Evolutionary conservation across 2,329 filamentous ascomycete species (phyloP).

Genomic region (Torrubiella hemipterigena): DNA sequence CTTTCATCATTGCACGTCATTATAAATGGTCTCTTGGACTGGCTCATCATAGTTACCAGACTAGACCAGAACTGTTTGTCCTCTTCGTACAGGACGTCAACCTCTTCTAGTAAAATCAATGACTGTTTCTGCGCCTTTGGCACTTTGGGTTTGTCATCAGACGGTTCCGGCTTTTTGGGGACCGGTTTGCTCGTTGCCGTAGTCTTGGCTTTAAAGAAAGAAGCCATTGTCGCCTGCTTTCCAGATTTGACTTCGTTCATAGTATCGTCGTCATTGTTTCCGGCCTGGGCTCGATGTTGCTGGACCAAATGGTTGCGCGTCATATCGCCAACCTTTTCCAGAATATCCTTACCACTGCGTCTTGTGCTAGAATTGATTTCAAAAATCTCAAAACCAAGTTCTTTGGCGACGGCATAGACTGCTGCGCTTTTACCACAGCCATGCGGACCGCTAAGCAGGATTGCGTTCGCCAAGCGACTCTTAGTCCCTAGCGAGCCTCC

Average conservation of each 20-base stretch:
- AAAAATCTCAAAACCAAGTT: conserved; percentile 87
- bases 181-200: conserved; percentile 12
- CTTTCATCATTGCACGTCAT: conserved; percentile 90
- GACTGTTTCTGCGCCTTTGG: conserved; percentile 72
- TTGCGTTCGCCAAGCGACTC: conserved; percentile 51
- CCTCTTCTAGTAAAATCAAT: conserved; percentile 85
- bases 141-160: conserved; percentile 17
- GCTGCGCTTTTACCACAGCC: conserved; percentile 91
- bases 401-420: conserved; percentile 83
- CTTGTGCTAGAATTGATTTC: conserved; percentile 82
- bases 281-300: conserved; percentile 26
- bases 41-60: conserved; percentile 61
- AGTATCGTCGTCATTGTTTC: conserved; percentile 16
- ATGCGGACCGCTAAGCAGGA: conserved; percentile 80
- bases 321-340: conserved; percentile 94
- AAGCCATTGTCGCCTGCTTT: conserved; percentile 66
- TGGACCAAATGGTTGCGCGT: conserved; percentile 83
- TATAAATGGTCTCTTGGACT: conserved; percentile 84
- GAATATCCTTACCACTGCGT: conserved; percentile 76
- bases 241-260: conserved; percentile 48
- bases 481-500: conserved; percentile 22
- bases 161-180: conserved; percentile 10
- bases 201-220: conserved; percentile 60
- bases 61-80: conserved; percentile 92
- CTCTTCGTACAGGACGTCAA: conserved; percentile 87